A percentile compares a stretch with the other conserved stretches of the same genome.
These are phyloP conservation scores for Dictyostelium firmibasis DNA, from an alignment of 78 protist species.

Conservation along the genomic window DNA sequence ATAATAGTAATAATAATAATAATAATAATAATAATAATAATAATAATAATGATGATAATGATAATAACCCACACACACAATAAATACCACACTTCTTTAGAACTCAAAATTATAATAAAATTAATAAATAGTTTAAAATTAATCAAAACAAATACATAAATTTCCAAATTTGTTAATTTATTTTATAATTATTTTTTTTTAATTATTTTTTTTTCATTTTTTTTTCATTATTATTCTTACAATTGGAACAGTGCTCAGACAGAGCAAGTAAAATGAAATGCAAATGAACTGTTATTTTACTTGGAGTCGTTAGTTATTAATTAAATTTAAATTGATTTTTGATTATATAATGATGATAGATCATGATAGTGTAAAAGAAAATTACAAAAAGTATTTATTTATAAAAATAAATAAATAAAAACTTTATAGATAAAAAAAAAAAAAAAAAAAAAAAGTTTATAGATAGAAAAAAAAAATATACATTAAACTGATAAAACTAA, in stretches of 20 bases:
- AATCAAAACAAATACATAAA: not conserved
- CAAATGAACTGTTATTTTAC: not conserved
- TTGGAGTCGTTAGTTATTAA: not conserved
- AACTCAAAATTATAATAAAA: not conserved
- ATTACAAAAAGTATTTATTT: too few species aligned
- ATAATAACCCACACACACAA: not conserved
- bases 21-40: not conserved
- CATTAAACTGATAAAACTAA: not conserved
- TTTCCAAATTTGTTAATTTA: not conserved
- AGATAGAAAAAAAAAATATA: too few species aligned
- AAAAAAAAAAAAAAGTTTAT: too few species aligned
- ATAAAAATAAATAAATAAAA: too few species aligned
- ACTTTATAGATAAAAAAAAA: not conserved
- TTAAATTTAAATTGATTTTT: too few species aligned
- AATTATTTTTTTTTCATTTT: too few species aligned
- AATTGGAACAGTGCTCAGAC: not conserved
- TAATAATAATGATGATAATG: not conserved
- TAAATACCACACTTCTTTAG: not conserved
- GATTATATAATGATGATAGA: not conserved
- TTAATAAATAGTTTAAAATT: not conserved
- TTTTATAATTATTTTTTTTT: too few species aligned
- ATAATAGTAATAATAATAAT: not conserved
- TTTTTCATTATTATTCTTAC: not conserved
- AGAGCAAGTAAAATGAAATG: not conserved
- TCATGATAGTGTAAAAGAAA: not conserved